Conservation (phyloP, 2,329 filamentous ascomycete genomes). For the Nigrospora osmanthi region DNA sequence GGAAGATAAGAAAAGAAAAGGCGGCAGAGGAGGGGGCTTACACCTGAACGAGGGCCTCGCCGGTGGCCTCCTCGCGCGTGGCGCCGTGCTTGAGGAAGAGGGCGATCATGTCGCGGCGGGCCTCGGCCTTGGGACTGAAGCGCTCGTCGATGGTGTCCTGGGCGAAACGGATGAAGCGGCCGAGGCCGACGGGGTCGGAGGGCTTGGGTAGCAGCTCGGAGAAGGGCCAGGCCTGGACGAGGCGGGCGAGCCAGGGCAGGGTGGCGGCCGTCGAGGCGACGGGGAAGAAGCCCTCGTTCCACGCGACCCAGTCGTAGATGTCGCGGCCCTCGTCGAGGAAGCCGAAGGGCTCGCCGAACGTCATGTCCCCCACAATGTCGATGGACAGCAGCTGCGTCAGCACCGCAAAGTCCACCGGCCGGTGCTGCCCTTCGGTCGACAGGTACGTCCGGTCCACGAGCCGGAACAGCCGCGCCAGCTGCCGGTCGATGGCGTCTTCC, state of each 20-base stretch:
- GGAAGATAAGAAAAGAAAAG: neutral
- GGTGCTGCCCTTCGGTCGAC: neutral
- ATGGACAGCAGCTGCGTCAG: slow-evolving; percentile 31
- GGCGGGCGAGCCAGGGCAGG: slow-evolving; percentile 5
- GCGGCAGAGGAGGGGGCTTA: neutral
- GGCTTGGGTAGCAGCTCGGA: slow-evolving; percentile 7
- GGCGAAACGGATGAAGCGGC: slow-evolving; percentile 9
- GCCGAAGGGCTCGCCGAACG: slow-evolving; percentile 22
- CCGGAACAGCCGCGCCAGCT: slow-evolving; percentile 17
- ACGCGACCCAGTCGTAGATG: slow-evolving; percentile 14
- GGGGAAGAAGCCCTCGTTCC: slow-evolving; percentile 11
- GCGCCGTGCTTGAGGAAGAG: slow-evolving; percentile 6
- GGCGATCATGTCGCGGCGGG: slow-evolving; percentile 6
- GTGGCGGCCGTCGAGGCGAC: slow-evolving; percentile 6
- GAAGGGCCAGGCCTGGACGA: slow-evolving; percentile 9
- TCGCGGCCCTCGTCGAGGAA: slow-evolving; percentile 23
- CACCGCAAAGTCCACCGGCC: slow-evolving; percentile 25
- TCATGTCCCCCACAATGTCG: slow-evolving; percentile 25
- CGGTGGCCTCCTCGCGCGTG: slow-evolving; percentile 6
- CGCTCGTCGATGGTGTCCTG: slow-evolving; percentile 7
- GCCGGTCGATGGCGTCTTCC: slow-evolving; percentile 16
- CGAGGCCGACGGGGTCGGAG: slow-evolving; percentile 5
- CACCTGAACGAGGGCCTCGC: slow-evolving; percentile 9
- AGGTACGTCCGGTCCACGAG: slow-evolving; percentile 10
- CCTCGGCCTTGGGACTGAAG: slow-evolving; percentile 2